Evolutionary conservation across 2,329 filamentous ascomycete species (phyloP).

Genomic region (Aspergillus neotritici): DNA sequence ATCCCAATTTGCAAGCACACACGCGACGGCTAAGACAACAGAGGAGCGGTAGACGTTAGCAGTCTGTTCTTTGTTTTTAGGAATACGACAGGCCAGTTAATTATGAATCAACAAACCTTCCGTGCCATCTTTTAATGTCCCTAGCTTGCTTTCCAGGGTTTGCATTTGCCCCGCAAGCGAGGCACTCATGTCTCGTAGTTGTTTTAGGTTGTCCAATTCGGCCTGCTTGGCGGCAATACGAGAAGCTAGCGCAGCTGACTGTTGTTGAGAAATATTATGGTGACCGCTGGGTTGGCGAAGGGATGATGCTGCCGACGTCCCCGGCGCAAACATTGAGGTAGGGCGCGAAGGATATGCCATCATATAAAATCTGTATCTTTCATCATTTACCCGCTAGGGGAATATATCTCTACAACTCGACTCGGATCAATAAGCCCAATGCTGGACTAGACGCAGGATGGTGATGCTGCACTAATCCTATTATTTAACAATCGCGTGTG

Average conservation of each 20-base stretch:
- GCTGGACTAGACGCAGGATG: too few relatives aligned
- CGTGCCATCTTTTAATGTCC: conserved; percentile 57
- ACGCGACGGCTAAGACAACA: conserved; percentile 52
- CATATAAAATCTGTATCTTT: background rate
- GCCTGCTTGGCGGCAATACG: conserved; percentile 60
- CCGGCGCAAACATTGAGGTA: conserved; percentile 27
- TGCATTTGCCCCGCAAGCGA: conserved; percentile 61
- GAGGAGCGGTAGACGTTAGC: conserved; percentile 2
- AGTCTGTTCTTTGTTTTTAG: background rate
- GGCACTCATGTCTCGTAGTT: conserved; percentile 57
- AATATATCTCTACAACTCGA: background rate
- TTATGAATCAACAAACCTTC: conserved; percentile 43
- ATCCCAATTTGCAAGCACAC: conserved; percentile 63
- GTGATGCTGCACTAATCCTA: too few relatives aligned
- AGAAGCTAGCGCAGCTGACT: conserved; percentile 54
- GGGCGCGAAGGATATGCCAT: conserved; percentile 37
- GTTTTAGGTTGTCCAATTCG: conserved; percentile 57
- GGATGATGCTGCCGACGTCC: conserved; percentile 21
- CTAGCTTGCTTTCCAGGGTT: conserved; percentile 55
- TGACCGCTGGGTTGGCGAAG: conserved; percentile 28
- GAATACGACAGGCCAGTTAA: background rate
- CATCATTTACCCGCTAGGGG: background rate
- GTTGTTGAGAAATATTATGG: conserved; percentile 35
- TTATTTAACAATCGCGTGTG: too few relatives aligned
- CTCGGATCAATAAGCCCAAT: conserved; percentile 7